Evolutionary conservation across 176 grass and related monocot genomes (phyloP), one percentile per base, ranked within the genome.

Genomic region (Thinopyrum elongatum): DNA sequence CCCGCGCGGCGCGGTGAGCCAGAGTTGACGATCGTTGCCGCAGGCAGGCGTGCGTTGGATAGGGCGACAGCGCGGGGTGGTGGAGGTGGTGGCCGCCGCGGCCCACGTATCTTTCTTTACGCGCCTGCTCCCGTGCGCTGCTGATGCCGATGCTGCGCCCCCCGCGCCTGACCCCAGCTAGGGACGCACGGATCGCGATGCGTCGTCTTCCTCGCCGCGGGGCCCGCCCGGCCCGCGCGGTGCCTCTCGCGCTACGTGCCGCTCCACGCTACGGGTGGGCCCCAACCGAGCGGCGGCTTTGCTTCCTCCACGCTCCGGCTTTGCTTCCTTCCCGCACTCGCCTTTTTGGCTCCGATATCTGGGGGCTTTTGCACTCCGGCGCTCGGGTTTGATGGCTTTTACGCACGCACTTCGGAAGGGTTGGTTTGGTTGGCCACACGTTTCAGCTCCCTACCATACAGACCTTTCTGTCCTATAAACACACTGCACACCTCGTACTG

Each of bases 161-260:
- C 79, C 49, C 65, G 27, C 78, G 36, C 10, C 80, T 69, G 89
- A 36, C 89, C 81, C 84, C 80, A 90, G 74, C 84, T 46, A 69
- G 36, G 85, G 76, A 76, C 76, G 85, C 89, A 91, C 81, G 77
- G 85, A 91, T 81, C 89, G 85, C 25, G 85, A 85, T 38, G 81
- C 89, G 70, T 84, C 85, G 89, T 80, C 89, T 87, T 90, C 85
- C 85, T 28, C 30, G 55, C 19, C 25, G 55, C 36, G 89, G 85
- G 81, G 21, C 83, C 77, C 57, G 55, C 14, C 71, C 67, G 81
- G 21, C 83, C 77, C 57, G 55, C 14, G 78, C 67, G 68, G 74
- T 82, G 79, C 38, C 65, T 64, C 79, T 29, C 83, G n/a, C 78
- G 13, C 74, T 79, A 35, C 74, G 57, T 79, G 84, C 83, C 79